Percentiles rank a stretch among this genome's conserved stretches.
These are phyloP conservation scores for Calamus simplicifolius DNA, from an alignment of 176 grass and related monocot genomes.

Conservation along the genomic window DNA sequence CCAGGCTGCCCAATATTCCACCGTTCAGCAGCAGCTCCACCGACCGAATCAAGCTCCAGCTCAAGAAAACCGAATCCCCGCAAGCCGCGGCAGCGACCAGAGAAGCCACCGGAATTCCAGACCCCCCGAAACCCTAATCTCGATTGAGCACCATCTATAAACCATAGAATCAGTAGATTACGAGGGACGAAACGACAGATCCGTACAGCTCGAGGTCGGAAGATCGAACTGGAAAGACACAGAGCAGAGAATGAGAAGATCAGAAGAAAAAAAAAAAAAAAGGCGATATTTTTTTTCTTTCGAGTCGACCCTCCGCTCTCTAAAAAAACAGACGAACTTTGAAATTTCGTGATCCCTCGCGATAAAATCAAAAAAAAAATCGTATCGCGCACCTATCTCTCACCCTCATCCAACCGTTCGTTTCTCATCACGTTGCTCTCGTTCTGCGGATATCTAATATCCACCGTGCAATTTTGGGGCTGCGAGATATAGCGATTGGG, in stretches of 20 bases:
- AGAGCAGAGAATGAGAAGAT: background rate
- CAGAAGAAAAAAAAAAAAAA: background rate
- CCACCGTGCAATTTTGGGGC: too few species aligned
- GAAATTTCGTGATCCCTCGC: slow-evolving; percentile 1
- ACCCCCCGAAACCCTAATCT: too few species aligned
- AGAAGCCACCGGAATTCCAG: too few species aligned
- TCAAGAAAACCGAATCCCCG: too few species aligned
- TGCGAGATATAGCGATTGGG: too few species aligned
- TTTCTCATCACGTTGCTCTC: too few species aligned
- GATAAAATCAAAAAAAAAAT: background rate
- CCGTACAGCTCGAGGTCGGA: too few species aligned
- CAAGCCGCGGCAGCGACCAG: too few species aligned
- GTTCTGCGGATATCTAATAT: too few species aligned
- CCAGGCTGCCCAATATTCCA: background rate
- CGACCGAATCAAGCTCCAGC: too few species aligned
- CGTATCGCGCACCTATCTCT: too few species aligned
- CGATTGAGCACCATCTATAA: background rate
- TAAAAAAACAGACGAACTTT: background rate
- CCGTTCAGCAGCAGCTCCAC: background rate
- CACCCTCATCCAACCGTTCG: too few species aligned
- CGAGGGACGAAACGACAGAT: background rate
- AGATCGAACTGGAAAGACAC: background rate
- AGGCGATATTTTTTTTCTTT: background rate
- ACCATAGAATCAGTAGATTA: slow-evolving; percentile 18
- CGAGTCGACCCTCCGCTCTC: background rate